A percentile compares a stretch with the other conserved stretches of the same genome.
phyloP scores from a whole-genome alignment of 805 yeast species.

The Myxozyma udenii region DNA sequence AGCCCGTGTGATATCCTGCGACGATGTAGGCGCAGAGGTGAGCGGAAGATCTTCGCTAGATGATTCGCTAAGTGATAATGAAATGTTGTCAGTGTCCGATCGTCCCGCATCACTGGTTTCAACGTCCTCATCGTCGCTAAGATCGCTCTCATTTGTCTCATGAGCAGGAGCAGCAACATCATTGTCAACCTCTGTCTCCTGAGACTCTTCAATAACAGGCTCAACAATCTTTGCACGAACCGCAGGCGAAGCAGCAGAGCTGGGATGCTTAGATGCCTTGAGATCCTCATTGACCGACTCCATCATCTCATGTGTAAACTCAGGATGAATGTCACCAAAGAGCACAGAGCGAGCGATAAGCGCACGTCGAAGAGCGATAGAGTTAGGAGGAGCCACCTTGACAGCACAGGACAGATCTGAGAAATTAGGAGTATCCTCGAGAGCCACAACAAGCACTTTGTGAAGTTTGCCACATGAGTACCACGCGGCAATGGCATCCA shows the following conservation, averaged over 20 bases:
- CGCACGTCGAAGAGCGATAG: slow-evolving; percentile 34
- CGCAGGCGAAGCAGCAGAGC: not conserved
- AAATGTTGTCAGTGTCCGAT: slow-evolving; percentile 2
- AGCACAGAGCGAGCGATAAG: slow-evolving; percentile 35
- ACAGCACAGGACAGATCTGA: slow-evolving; percentile 17
- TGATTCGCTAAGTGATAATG: slow-evolving; percentile 5
- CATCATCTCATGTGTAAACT: slow-evolving; percentile 30
- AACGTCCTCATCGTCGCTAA: slow-evolving; percentile 11
- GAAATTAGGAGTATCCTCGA: slow-evolving; percentile 17
- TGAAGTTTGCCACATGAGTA: slow-evolving; percentile 33
- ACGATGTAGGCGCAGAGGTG: not conserved
- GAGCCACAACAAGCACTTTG: slow-evolving; percentile 27
- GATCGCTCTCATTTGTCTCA: not conserved
- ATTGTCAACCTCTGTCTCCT: slow-evolving; percentile 1
- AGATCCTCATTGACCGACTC: slow-evolving; percentile 30
- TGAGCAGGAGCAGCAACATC: slow-evolving; percentile 5
- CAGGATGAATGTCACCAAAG: slow-evolving; percentile 31
- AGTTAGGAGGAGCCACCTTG: slow-evolving; percentile 34
- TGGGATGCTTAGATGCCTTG: slow-evolving; percentile 8
- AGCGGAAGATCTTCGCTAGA: slow-evolving; percentile 6
- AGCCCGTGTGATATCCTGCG: slow-evolving; percentile 12
- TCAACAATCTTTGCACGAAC: not conserved
- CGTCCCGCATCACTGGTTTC: slow-evolving; percentile 2
- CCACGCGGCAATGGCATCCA: slow-evolving; percentile 37
- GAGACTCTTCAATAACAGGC: not conserved